Conservation (phyloP, 2,329 filamentous ascomycete species). For the Claviceps africana region DNA sequence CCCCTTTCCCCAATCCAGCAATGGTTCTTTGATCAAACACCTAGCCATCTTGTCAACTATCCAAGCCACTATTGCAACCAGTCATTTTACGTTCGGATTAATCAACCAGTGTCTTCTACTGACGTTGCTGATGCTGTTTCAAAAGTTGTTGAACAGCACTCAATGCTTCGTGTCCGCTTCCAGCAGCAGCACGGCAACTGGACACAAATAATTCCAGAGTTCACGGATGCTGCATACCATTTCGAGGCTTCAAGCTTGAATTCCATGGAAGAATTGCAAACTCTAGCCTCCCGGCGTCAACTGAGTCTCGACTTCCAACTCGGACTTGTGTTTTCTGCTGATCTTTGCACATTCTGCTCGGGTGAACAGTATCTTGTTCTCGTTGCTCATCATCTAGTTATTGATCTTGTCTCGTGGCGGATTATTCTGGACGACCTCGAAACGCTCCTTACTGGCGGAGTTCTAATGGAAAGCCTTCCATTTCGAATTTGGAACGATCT, state of each 20-base stretch:
- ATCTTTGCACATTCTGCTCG: slow-evolving; percentile 1
- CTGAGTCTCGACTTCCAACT: neutral
- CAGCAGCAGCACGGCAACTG: neutral
- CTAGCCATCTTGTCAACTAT: neutral
- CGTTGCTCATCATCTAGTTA: slow-evolving; percentile 22
- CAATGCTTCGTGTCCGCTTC: slow-evolving; percentile 6
- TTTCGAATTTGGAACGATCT: slow-evolving; percentile 19
- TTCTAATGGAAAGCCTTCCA: neutral
- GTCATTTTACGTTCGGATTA: neutral
- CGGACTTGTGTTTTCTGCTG: slow-evolving; percentile 2
- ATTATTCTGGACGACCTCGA: slow-evolving; percentile 30
- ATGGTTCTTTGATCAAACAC: slow-evolving; percentile 4
- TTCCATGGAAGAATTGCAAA: neutral
- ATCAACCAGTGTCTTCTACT: neutral
- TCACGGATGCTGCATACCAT: neutral
- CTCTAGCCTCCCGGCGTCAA: slow-evolving; percentile 1
- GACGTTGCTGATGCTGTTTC: neutral
- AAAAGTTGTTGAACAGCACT: slow-evolving; percentile 4
- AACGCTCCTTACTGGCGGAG: slow-evolving; percentile 16
- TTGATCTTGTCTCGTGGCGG: slow-evolving; percentile 33
- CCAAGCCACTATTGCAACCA: slow-evolving; percentile 1
- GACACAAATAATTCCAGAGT: neutral
- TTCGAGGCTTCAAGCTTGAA: neutral
- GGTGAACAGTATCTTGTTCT: slow-evolving; percentile 16
- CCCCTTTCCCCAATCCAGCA: slow-evolving; percentile 4